Base-by-base conservation (phyloP, 345 rosid genomes). In the Eucalyptus erythrocorys region DNA sequence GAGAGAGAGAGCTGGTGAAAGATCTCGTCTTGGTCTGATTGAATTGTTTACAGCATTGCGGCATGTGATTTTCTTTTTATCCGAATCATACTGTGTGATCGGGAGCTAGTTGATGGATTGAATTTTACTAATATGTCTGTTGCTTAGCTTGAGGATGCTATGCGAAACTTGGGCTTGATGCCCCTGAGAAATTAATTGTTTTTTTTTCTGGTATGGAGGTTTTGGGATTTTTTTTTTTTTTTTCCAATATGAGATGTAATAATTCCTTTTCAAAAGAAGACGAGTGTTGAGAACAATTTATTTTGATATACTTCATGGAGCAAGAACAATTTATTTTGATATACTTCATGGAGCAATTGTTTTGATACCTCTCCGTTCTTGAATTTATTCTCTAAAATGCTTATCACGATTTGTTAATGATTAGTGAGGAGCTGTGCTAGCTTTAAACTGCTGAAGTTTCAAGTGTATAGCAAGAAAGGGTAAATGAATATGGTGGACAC, bases 1-100 rank as follows among this genome's bases (percentile, higher is more conserved):
- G 19, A 48, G 16, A 49, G 51, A 49, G 19, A 49, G 51, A 21
- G 26, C 5, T 51, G 1, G 8, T 51, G 57, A 51, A 51, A 51
- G 10, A 51, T 51, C 26, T 51, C 2, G 5, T 26, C 2, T 51
- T 21, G 5, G 57, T 19, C 10, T 7, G 24, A 51, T 51, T 51
- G 26, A 51, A 51, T 7, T 51, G 10, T 51, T 51, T 51, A 5
- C 10, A 51, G 0, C 57, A 51, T 51, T 7, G 22, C 0, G 5
- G 10, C 57, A 21, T 51, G 57, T 51, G 57, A 51, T 51, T 51
- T 51, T 51, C 57, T 1, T 51, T 51, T 51, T 19, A 19, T 51
- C 1, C 0, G 0, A 51, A 51, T 51, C 57, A 51, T 51, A 51
- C 2, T 51, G 1, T 51, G 10, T 37, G 21, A 19, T 71, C 6